Base-by-base conservation (phyloP, 1,139 yeast genomes). In the Pichia sp. region DNA sequence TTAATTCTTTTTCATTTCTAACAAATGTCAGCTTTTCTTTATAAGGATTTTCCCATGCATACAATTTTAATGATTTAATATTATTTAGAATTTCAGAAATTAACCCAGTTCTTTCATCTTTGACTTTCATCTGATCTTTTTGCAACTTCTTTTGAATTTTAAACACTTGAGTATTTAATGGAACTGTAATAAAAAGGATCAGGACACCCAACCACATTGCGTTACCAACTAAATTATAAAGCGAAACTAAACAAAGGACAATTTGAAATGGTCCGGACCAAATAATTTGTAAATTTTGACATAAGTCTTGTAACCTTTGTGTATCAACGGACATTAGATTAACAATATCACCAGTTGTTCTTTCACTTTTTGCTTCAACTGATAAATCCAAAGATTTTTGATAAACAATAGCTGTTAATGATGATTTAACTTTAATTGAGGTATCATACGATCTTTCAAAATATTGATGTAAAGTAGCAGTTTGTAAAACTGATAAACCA, bases 201-300 rank as follows among this genome's bases (percentile, higher is more conserved):
- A 78, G 70, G 30, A 93, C 96, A 69, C 99, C 99, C 45, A 96
- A 87, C 97, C 98, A 91, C 98, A 93, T 93, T 31, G 95, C 79
- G 60, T 85, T 82, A 41, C 98, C 98, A 54, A 93, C 73, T 54
- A 93, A 71, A 10, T 80, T 78, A 67, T 93, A 81, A 53, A 93
- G 74, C 5, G 95, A 86, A 53, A 76, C 70, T 60, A 93, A 76
- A 75, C 98, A 93, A 54, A 93, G 72, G 44, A 79, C 61, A 61
- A 93, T 84, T 72, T 93, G 99, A 72, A 91, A 88, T 3, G 99
- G 99, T 46, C 97, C 98, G 0, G 97, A 90, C 96, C 98, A 91
- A 50, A 89, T 75, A 55, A 91, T 79, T 65, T 90, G 91, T 57
- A 93, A 83, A 69, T 87, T 85, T 66, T 90, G 96, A 44, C 88